Conservation (phyloP, 192 early-diverging fungal species). For the Geosiphon pyriformis region DNA sequence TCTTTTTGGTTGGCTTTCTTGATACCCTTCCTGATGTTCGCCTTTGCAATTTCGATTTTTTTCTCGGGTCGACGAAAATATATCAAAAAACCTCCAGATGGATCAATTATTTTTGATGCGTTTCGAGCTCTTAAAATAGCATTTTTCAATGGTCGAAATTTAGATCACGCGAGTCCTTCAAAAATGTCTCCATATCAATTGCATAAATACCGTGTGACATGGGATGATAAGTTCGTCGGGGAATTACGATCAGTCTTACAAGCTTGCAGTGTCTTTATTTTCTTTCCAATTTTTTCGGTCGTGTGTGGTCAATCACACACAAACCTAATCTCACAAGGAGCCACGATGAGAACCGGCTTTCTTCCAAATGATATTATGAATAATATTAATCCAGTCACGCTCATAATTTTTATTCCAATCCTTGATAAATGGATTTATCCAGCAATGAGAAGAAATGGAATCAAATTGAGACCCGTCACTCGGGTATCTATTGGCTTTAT, state of each 20-base stretch:
- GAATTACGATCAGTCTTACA: slow-evolving; percentile 55
- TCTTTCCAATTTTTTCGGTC: slow-evolving; percentile 73
- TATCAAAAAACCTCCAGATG: slow-evolving; percentile 49
- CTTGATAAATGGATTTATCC: slow-evolving; percentile 63
- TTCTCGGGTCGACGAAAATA: slow-evolving; percentile 47
- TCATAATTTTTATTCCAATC: slow-evolving; percentile 67
- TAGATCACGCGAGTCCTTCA: slow-evolving; percentile 61
- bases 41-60: slow-evolving; percentile 46
- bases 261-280: slow-evolving; percentile 64
- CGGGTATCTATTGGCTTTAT: slow-evolving; percentile 68
- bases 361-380: slow-evolving; percentile 66
- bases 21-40: slow-evolving; percentile 51
- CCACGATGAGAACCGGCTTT: slow-evolving; percentile 47
- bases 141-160: slow-evolving; percentile 36
- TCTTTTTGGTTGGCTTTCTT: slow-evolving; percentile 56
- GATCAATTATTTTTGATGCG: slow-evolving; percentile 52
- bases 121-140: slow-evolving; percentile 38
- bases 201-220: slow-evolving; percentile 34
- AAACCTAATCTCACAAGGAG: slow-evolving; percentile 58
- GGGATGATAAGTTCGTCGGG: slow-evolving; percentile 70
- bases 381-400: slow-evolving; percentile 59
- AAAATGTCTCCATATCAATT: slow-evolving; percentile 32
- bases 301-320: slow-evolving; percentile 59
- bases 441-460: slow-evolving; percentile 41
- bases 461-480: slow-evolving; percentile 51